Percentiles rank a stretch among this genome's conserved stretches.
phyloP scores from a whole-genome alignment of 2,329 filamentous ascomycete genomes.

The Diaporthe citrichinensis region DNA sequence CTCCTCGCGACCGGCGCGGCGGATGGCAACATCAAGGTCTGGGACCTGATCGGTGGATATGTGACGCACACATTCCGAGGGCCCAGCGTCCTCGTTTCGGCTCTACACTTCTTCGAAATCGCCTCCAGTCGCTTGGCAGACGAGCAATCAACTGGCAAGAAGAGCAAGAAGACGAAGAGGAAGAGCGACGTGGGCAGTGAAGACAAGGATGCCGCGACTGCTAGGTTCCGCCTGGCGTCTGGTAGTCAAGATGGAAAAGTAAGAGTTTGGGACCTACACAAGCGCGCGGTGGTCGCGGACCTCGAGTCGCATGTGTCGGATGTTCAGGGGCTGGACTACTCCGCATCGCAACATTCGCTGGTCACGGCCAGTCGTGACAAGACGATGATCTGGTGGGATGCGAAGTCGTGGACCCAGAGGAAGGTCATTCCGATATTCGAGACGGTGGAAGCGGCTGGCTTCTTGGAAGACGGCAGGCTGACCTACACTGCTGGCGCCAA shows the following conservation, averaged over 20 bases:
- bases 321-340: constrained; percentile 89
- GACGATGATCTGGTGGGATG: constrained; percentile 93
- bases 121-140: constrained; percentile 59
- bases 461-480: constrained; percentile 77
- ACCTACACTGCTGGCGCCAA: constrained; percentile 90
- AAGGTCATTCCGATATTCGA: constrained; percentile 89
- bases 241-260: constrained; percentile 96
- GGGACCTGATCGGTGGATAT: constrained; percentile 92
- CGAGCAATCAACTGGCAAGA: constrained; percentile 59
- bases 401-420: constrained; percentile 84
- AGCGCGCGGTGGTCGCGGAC: constrained; percentile 80
- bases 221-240: constrained; percentile 85
- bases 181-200: constrained; percentile 60
- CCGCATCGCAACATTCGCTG: constrained; percentile 78
- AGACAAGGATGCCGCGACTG: constrained; percentile 56
- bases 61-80: constrained; percentile 96
- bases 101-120: constrained; percentile 90
- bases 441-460: constrained; percentile 86
- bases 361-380: constrained; percentile 93
- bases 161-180: constrained; percentile 56
- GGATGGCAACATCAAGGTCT: constrained; percentile 95
- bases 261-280: constrained; percentile 91
- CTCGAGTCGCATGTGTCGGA: constrained; percentile 96
- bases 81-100: constrained; percentile 91
- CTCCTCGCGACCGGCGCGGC: constrained; percentile 93